Percentiles rank a stretch among this genome's conserved stretches.
Evolutionary conservation across 1,284 basidiomycete genomes (phyloP).

Genomic region (Taiwanofungus camphoratus): DNA sequence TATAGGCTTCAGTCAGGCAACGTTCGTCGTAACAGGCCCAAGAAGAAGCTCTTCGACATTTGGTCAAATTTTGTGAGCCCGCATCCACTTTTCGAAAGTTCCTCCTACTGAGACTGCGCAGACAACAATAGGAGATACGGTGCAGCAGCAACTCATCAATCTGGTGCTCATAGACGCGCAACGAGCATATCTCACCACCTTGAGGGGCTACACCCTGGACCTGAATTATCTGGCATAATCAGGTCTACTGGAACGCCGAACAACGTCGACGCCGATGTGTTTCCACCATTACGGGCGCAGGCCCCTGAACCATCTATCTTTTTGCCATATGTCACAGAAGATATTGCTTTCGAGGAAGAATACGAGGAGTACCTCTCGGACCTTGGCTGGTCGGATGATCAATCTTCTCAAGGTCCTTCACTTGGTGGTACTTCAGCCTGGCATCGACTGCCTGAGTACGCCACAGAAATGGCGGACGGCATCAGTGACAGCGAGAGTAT

Average conservation of each 20-base stretch:
- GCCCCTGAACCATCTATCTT: conserved; percentile 81
- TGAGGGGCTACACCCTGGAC: conserved; percentile 70
- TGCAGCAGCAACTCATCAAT: conserved; percentile 49
- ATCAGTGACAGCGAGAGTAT: conserved; percentile 91
- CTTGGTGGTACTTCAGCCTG: conserved; percentile 63
- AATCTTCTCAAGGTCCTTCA: conserved; percentile 34
- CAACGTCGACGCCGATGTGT: conserved; percentile 72
- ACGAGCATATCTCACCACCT: conserved; percentile 76
- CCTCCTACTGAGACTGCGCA: conserved; percentile 25
- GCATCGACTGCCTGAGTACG: conserved; percentile 68
- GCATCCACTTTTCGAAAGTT: conserved; percentile 1
- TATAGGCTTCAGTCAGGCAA: not conserved
- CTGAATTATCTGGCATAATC: conserved; percentile 67
- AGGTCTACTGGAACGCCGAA: conserved; percentile 75
- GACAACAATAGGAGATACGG: conserved; percentile 81
- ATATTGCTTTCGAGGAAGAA: conserved; percentile 83
- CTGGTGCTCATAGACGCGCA: conserved; percentile 62
- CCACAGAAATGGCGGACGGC: conserved; percentile 66
- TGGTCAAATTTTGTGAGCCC: conserved; percentile 89
- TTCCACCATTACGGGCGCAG: conserved; percentile 76
- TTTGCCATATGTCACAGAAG: conserved; percentile 78
- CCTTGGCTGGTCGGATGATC: conserved; percentile 64
- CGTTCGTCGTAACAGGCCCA: conserved; percentile 62
- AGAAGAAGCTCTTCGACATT: conserved; percentile 90
- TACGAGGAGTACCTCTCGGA: conserved; percentile 86